Base-by-base conservation (phyloP, 1,139 yeast genomes). In the Taiozyma sp. region DNA sequence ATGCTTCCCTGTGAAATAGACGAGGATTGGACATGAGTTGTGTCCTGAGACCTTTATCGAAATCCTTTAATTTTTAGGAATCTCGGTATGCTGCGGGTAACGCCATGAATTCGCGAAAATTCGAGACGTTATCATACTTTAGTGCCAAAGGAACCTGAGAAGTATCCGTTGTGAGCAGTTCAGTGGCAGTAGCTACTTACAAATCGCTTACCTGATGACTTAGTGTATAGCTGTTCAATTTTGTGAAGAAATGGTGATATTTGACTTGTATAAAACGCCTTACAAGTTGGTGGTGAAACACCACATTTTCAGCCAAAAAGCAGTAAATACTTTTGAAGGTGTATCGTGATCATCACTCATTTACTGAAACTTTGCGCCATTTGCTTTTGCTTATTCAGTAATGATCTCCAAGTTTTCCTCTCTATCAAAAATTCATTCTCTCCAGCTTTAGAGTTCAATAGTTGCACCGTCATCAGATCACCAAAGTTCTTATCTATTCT, bases 401-500 rank as follows among this genome's bases (percentile, higher is more conserved):
- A 72, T 3, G 61, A 62, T 0, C 42, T 43, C 79, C 79, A 75
- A 46, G 70, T 71, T 2, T 56, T 55, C 23, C 63, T 55, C 10
- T 68, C 57, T 13, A 71, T 58, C 4, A 69, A 59, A 10, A 54
- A 54, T 4, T 48, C 7, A 1, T 34, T 13, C 4, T 38, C 46
- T 8, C 41, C 49, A 5, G 6, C 24, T 22, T 48, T 53, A 1
- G 53, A 27, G 41, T 59, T 63, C 10, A 62, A 48, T 2, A 63
- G 28, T 14, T 49, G 27, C 2, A 53, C 49, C 1, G 59, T 54
- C 77, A 64, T 74, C 64, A 29, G 72, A 62, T 48, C 81, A 57
- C 81, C 81, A 64, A 88, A 87, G 59, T 87, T 90, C 3, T 81
- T 83, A 19, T 88, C 85, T 29, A 81, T 81, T 54, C 90, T 74